phyloP scores from a whole-genome alignment of 2,329 filamentous ascomycete species.

The Chaetomiaceae sp. region DNA sequence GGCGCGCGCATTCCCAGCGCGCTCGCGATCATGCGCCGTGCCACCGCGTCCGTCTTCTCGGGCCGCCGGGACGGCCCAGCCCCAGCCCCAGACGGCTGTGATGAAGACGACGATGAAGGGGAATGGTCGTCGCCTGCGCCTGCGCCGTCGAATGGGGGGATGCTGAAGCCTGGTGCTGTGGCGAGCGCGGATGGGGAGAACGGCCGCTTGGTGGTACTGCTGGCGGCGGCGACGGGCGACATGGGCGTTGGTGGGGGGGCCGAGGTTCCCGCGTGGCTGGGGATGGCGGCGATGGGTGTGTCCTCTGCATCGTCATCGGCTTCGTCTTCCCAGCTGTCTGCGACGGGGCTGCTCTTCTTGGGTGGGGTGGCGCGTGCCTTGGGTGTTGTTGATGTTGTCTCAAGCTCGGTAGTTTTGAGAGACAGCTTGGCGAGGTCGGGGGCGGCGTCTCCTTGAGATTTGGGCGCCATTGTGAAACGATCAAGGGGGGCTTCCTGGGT shows the following conservation, averaged over 20 bases:
- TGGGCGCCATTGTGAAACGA: conserved; percentile 15
- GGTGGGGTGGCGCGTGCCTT: conserved; percentile 6
- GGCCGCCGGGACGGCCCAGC: conserved; percentile 43
- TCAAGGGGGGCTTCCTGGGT: no score
- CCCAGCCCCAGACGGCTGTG: no score
- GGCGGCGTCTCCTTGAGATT: conserved; percentile 14
- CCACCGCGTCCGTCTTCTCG: conserved; percentile 91
- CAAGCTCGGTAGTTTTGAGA: conserved; percentile 15
- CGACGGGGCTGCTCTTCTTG: conserved; percentile 20
- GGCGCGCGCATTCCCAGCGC: conserved; percentile 77
- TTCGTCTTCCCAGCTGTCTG: conserved; percentile 28
- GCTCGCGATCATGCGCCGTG: conserved; percentile 81
- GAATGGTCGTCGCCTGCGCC: no score
- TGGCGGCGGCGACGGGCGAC: conserved; percentile 45
- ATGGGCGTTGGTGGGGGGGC: conserved; percentile 64
- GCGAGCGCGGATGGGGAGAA: conserved; percentile 21
- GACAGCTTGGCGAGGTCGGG: conserved; percentile 23
- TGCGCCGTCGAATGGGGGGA: conserved; percentile 13
- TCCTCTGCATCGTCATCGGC: conserved; percentile 11
- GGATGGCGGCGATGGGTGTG: conserved; percentile 6
- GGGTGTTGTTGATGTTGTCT: conserved; percentile 8
- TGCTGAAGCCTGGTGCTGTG: conserved; percentile 7
- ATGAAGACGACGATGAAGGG: no score
- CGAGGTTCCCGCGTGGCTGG: conserved; percentile 22
- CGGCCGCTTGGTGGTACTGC: conserved; percentile 25